Base-by-base conservation (phyloP, 2,329 filamentous ascomycete species). In the Hortaea werneckii region DNA sequence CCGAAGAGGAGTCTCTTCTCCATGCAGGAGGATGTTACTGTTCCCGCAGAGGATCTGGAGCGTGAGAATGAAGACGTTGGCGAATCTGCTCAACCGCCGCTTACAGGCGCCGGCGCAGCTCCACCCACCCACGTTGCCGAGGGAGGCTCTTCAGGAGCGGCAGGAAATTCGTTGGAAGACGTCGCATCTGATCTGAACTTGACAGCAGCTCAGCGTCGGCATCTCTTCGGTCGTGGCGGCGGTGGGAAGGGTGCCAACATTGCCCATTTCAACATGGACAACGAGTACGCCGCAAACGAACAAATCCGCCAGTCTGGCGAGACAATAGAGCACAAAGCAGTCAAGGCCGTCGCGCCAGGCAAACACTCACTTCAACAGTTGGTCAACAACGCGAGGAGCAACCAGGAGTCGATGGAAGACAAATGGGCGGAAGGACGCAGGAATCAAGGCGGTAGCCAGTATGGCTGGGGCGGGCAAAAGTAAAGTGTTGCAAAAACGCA, bases 331-430 rank as follows among this genome's bases (percentile, higher is more conserved):
- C 85, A 94, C 67, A 89, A 90, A 58, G 85, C 88, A 6, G 82
- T 95, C 46, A 83, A 87, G 43, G 72, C 82, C 2, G 83, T 95
- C 61, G 82, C 86, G 26, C 85, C 88, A 3, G 86, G 87, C 49
- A 95, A 95, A 70, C 88, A 95, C 67, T 94, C 78, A 58, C 72
- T 96, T 64, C 82, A 83, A 60, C 88, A 95, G 69, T 73, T 96
- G 56, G 85, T 96, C 54, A 87, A 80, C 65, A 84, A 84, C 50
- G 89, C 86, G 27, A 80, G 80, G 54, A 85, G 75, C 51, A 88
- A 96, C 67, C 81, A 82, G 61, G 87, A 94, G 8, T 88, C 87
- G 2, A 69, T 95, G 54, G 88, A 95, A 67, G 90, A 96, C 60
- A 89, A 86, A 62, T 95, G 95, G 70, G 87, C 87, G 13, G 73